A percentile compares a stretch with the other conserved stretches of the same genome.
Evolutionary conservation across 164 flowering plant genomes (phyloP).

Genomic region (Malania oleifera): DNA sequence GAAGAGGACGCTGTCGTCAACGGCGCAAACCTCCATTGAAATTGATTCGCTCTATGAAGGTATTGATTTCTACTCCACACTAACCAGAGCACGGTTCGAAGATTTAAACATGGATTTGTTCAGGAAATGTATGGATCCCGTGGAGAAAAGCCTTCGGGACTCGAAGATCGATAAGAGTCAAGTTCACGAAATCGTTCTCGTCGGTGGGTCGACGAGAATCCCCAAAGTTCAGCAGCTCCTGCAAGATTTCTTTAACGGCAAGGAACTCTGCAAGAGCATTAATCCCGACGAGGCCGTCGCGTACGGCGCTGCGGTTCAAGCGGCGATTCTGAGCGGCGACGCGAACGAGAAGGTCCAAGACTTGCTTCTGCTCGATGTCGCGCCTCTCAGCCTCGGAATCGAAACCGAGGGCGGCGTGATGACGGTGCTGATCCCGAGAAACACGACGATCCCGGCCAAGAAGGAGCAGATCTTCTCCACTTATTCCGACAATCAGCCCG

Average conservation of each 20-base stretch:
- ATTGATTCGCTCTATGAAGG: too few species aligned
- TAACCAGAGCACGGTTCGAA: too few species aligned
- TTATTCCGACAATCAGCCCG: not conserved
- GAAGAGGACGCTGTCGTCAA: too few species aligned
- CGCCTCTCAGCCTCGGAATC: not conserved
- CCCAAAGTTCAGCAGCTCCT: not conserved
- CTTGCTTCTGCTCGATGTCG: not conserved
- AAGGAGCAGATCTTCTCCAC: not conserved
- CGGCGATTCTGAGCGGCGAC: not conserved
- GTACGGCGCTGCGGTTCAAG: not conserved
- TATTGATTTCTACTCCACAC: too few species aligned
- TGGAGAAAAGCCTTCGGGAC: too few species aligned
- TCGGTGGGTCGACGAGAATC: slow-evolving; percentile 1
- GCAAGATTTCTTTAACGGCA: not conserved
- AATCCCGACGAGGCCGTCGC: not conserved
- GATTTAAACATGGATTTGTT: not conserved
- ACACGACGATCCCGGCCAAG: not conserved
- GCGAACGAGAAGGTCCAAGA: not conserved
- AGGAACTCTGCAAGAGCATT: not conserved
- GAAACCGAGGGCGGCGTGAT: not conserved
- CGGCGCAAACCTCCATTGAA: too few species aligned
- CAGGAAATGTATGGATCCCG: too few species aligned
- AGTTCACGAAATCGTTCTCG: too few species aligned
- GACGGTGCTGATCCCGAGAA: not conserved
- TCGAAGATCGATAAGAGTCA: too few species aligned